phyloP scores from a whole-genome alignment of 768 basidiomycete species.

The Leucocoprinus sp. region DNA sequence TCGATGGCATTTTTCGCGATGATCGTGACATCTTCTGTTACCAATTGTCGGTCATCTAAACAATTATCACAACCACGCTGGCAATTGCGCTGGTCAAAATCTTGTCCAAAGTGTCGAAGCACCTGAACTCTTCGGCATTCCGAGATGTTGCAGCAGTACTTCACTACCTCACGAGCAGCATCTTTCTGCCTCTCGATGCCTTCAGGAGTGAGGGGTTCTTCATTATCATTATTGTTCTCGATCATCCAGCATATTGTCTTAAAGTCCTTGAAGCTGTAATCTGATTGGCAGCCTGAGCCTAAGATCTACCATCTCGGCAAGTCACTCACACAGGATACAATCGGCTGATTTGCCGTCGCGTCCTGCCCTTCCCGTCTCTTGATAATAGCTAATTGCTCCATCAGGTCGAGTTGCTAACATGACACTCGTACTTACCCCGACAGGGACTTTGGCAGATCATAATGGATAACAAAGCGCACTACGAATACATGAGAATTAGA shows the following conservation, averaged over 20 bases:
- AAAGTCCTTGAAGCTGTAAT: constrained; percentile 57
- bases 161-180: constrained; percentile 60
- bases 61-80: constrained; percentile 81
- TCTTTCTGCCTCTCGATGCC: constrained; percentile 62
- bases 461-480: constrained; percentile 93
- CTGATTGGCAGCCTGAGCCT: constrained; percentile 29
- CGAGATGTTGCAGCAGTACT: constrained; percentile 71
- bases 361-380: constrained; percentile 96
- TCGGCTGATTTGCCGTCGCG: constrained; percentile 79
- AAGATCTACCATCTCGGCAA: not conserved
- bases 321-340: constrained; percentile 74
- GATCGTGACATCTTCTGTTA: constrained; percentile 52
- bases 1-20: constrained; percentile 47
- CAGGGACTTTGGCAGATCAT: constrained; percentile 71
- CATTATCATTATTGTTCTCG: constrained; percentile 37
- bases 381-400: constrained; percentile 56
- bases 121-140: constrained; percentile 85
- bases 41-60: constrained; percentile 34
- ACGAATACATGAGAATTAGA: constrained; percentile 1
- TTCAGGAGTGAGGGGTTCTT: constrained; percentile 25
- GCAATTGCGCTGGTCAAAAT: constrained; percentile 63
- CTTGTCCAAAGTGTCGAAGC: constrained; percentile 84
- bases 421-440: constrained; percentile 53
- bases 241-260: constrained; percentile 52
- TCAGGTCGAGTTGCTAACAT: not conserved